Conservation (phyloP, 257 asterid genomes). For the Ajuga chamaepitys region DNA sequence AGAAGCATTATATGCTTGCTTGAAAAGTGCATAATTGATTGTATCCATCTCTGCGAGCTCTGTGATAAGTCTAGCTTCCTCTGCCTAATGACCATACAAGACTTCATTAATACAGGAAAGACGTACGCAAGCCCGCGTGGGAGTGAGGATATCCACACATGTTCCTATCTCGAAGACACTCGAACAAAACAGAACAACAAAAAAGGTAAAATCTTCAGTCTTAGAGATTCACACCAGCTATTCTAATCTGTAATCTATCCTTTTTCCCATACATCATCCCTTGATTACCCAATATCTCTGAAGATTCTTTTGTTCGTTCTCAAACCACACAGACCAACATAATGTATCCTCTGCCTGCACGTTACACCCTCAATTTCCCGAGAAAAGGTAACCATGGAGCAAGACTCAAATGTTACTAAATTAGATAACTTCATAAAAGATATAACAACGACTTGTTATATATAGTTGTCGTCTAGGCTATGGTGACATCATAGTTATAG, state of each 20-base stretch:
- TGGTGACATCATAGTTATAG: background rate
- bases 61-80: conserved; percentile 83
- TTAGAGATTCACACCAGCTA: no score
- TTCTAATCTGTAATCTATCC: no score
- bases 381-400: background rate
- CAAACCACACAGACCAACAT: no score
- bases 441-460: background rate
- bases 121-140: no score
- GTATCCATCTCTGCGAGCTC: conserved; percentile 70
- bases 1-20: conserved; percentile 70
- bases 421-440: background rate
- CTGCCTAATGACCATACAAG: conserved; percentile 27
- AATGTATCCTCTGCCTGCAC: conserved; percentile 59
- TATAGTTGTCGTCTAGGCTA: background rate
- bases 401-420: background rate
- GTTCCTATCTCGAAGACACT: no score
- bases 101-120: no score
- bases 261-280: no score
- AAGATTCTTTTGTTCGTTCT: no score
- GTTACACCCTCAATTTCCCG: background rate
- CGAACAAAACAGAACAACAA: no score
- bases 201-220: no score
- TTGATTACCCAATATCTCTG: no score
- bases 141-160: no score
- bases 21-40: conserved; percentile 56